Evolutionary conservation across 2,329 filamentous ascomycete species (phyloP), one percentile per base, ranked within the genome.

Genomic region (Sporothrix curviconia): DNA sequence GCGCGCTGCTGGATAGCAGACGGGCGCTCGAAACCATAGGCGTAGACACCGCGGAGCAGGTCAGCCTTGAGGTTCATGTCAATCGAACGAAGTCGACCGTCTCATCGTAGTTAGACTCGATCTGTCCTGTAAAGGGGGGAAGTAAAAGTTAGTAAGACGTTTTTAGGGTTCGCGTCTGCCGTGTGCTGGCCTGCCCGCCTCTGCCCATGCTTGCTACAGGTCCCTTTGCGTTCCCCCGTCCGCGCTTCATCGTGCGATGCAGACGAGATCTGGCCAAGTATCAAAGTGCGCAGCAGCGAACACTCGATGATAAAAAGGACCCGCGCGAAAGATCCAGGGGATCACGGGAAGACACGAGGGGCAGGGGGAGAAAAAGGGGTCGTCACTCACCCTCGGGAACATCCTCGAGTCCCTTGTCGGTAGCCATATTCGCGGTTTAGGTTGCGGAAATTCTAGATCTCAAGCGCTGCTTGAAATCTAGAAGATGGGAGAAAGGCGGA

Each of bases 31-130:
- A 99, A 99, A 89, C 94, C 94, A 77, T 99, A 99, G 75, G 94
- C 94, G 78, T 97, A 99, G 76, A 99, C 90, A 81, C 89, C 94
- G 79, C 94, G 91, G 74, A 99, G 90, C 72, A 99, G 89, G 83
- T 99, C 94, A 65, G 90, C 74, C 85, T 95, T 96, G 72, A 99
- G 85, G 79, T 86, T 87, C 94, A 99, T 99, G 70, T 92, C 84
- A n/a, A 79, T 99, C 94, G 80, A 99, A 99, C 62, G 91, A n/a
- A 96, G 80, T 99, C 95, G 78, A 94, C 92, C 71, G 92, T 92
- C 85, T 97, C 92, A 84, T 99, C 94, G 82, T 97, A 99, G 90
- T 99, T 99, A 74, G 92, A 96, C 85, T 99, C 95, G 84, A 99
- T 99, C 82, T 95, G 91, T 78, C 87, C 92, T 96, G 75, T 70